Evolutionary conservation across 306 rosid species (phyloP), one percentile per base, ranked within the genome.

Genomic region (Canavalia ensiformis): DNA sequence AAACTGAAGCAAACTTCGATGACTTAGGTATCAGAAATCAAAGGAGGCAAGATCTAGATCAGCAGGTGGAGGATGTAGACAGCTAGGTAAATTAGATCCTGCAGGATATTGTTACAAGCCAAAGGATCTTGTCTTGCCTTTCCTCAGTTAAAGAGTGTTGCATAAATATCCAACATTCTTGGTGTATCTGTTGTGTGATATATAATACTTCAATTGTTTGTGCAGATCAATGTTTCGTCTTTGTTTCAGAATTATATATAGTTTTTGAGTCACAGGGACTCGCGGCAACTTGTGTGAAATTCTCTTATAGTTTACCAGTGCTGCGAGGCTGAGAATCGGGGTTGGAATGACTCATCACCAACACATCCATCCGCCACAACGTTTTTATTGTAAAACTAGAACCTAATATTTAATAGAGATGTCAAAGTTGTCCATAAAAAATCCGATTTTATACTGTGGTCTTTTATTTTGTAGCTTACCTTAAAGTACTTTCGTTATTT

Each of bases 1-100:
- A 88, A 90, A 77, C 87, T 13, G 94, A 94, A 77, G 62, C 90
- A 47, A 90, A 85, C 83, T 85, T 84, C 25, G 90, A 88, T 64
- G 93, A 93, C 88, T 72, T 91, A 39, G 87, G 91, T 10, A 74
- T 81, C 64, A 83, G 90, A 86, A 88, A 83, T 84, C 74, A 75
- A 57, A 76, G 88, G 81, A 88, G 59, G 64, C 89, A 87, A 77
- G 89, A 89, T 55, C 39, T 63, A 2, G 84, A 88, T 65, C 80
- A 33, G 75, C 88, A 34, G 73, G 66, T 76, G 28, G 90, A 59
- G 37, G 88, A 87, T 70, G 87, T 65, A 55, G 73, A 77, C 12
- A 77, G 73, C 62, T 85, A 81, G 37, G 29, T 25, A 6, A 57
- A 74, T 49, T 72, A 82, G 41, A 59, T 55, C 8, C 69, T 34